Evolutionary conservation across 176 grass and related monocot genomes (phyloP), one percentile per base, ranked within the genome.

Genomic region (Tillandsia fasciculata): DNA sequence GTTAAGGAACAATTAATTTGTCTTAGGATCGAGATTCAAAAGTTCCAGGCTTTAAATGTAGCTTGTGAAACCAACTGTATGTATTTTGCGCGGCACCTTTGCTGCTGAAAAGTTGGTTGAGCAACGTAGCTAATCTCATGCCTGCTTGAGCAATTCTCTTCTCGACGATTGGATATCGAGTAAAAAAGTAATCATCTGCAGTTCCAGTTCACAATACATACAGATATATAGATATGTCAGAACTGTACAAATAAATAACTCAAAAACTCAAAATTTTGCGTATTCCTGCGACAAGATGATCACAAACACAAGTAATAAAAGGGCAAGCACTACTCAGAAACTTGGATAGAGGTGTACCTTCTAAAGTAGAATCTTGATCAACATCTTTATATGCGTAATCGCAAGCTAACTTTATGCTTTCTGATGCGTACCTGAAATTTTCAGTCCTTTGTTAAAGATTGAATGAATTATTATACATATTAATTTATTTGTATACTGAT

Each of bases 61-160:
- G 54, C 54, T 58, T 58, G 14, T 58, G 54, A 58, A 17, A 20
- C 15, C 18, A 58, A 14, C 1, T 6, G 3, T 58, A n/a, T 58
- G 20, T 58, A 58, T 58, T 81, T 70, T 86, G 79, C 49, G 66
- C 18, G 2, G 9, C 66, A 23, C 48, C 12, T 1, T 76, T 73
- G 18, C 53, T 73, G 12, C 70, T 10, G 29, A 84, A 88, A 22
- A 88, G 71, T 50, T 12, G 18, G 67, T 88, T 88, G n/a, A 84
- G 86, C 42, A 88, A 81, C 1, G 49, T 71, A 1, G 78, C 86
- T 12, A 88, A 79, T 65, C 86, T 68, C 1, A 88, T 82, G 0
- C 86, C 86, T 2, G 59, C 86, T 26, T 88, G 86, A 0, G 86
- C 81, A 1, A 88, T 81, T 72, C 82, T 84, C 70, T 88, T 88